Evolutionary conservation across 2,329 filamentous ascomycete genomes (phyloP).

Genomic region (Reticulascus tulasneorum): DNA sequence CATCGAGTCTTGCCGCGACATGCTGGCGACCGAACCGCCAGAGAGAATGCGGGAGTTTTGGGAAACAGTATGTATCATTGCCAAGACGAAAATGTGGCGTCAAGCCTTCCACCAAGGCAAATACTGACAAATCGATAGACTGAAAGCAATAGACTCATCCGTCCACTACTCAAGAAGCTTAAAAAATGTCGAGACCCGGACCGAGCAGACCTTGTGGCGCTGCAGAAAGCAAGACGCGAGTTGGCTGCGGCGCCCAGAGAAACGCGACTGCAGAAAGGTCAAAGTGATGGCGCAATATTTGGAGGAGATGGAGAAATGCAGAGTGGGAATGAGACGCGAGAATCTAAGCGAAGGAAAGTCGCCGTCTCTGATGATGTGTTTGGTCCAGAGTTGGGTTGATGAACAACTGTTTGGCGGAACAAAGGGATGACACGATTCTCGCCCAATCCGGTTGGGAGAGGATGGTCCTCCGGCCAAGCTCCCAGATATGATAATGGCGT

Average conservation of each 20-base stretch:
- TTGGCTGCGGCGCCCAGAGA: conserved; percentile 37
- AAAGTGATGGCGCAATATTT: conserved; percentile 43
- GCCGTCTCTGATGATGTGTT: conserved; percentile 41
- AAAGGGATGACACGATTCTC: no score
- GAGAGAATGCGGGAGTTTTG: conserved; percentile 52
- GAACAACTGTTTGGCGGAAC: no score
- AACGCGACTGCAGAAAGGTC: conserved; percentile 29
- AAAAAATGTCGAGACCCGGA: conserved; percentile 71
- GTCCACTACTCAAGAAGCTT: conserved; percentile 64
- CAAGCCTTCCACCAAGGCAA: conserved; percentile 3
- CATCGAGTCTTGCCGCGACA: conserved; percentile 47
- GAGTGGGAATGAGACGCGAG: conserved; percentile 21
- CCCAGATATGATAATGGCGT: no score
- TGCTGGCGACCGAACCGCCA: conserved; percentile 54
- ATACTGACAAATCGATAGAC: conserved; percentile 32
- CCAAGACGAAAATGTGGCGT: no score
- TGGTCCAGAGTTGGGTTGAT: conserved; percentile 24
- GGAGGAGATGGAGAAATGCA: conserved; percentile 25
- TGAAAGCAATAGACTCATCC: conserved; percentile 46
- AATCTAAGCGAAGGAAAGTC: conserved; percentile 44
- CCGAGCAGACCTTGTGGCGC: conserved; percentile 65
- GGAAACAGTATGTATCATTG: conserved; percentile 36
- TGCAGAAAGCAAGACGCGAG: conserved; percentile 62
- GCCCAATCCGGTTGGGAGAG: no score
- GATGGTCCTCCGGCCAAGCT: no score